Evolutionary conservation across 768 basidiomycete species (phyloP).

Genomic region (Antrodiella citrinella): DNA sequence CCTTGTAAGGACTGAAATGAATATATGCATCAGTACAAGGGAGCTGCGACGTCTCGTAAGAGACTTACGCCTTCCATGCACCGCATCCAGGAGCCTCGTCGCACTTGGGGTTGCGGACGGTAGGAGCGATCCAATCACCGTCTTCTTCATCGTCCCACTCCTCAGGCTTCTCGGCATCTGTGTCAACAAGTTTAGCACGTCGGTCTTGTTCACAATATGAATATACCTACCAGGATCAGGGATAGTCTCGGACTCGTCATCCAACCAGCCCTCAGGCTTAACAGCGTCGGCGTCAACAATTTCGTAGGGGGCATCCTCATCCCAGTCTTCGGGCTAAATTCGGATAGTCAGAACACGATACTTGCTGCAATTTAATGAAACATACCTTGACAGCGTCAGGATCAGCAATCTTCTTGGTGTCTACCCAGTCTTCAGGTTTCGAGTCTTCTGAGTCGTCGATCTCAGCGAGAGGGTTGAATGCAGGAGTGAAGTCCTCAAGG

Average conservation of each 20-base stretch:
- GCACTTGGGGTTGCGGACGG: conserved; percentile 86
- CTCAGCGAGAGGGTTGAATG: conserved; percentile 89
- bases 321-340: conserved; percentile 86
- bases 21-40: not conserved
- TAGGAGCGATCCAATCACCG: conserved; percentile 95
- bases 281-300: conserved; percentile 80
- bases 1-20: conserved; percentile 60
- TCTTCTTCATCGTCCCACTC: conserved; percentile 99
- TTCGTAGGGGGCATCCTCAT: conserved; percentile 92
- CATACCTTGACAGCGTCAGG: conserved; percentile 73
- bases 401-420: conserved; percentile 78
- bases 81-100: conserved; percentile 89
- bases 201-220: not conserved
- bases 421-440: conserved; percentile 94
- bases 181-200: conserved; percentile 1
- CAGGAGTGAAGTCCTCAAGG: conserved; percentile 87
- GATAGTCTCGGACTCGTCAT: conserved; percentile 70
- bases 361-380: not conserved
- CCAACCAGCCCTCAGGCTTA: conserved; percentile 96
- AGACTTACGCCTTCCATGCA: conserved; percentile 71
- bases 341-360: not conserved
- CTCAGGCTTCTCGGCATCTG: conserved; percentile 89
- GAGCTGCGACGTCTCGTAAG: not conserved
- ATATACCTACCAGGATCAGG: conserved; percentile 71
- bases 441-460: conserved; percentile 88